Base-by-base conservation (phyloP, 306 rosid species). In the Lagenaria siceraria region DNA sequence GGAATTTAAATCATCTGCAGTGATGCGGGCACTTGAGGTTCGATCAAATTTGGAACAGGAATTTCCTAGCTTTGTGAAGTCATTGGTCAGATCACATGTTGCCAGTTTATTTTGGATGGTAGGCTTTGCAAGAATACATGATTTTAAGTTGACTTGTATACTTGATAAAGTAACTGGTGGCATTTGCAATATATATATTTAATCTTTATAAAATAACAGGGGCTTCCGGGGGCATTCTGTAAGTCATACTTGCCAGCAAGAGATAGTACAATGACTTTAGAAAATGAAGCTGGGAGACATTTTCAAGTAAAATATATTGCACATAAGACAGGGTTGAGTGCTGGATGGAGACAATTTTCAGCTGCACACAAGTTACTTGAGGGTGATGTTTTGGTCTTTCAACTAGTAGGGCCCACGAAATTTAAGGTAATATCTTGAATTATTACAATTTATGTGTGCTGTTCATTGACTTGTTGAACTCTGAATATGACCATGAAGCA, bases 321-420 rank as follows among this genome's bases (percentile, higher is more conserved):
- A 10, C 87, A 76, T 79, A 94, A 90, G 85, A 86, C 94, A 21
- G 98, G 98, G 66, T 76, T 94, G 55, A 87, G 98, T 72, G 88
- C 98, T 82, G 98, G 98, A 60, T 94, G 98, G 97, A 91, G 97
- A 80, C 98, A 91, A 81, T 94, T 91, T 82, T 88, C 94, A 77
- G 96, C 82, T 76, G 86, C 85, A 21, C 96, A 94, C 85, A 91
- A 87, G 76, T 83, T 94, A 83, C 82, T 86, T 7, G 97, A 91
- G 86, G 98, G 98, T 56, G 96, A 94, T 87, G 97, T 83, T 43
- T 69, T 91, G 62, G 90, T 90, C 62, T 94, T 94, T 86, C 98
- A 94, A 70, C 89, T 94, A 80, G 91, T 94, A 51, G 91, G 85
- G 78, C 90, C 97, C 65, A 81, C 87, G 43, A 94, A 85, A 84